Evolutionary conservation across 768 basidiomycete species (phyloP).

Genomic region (Sutorius australiensis): DNA sequence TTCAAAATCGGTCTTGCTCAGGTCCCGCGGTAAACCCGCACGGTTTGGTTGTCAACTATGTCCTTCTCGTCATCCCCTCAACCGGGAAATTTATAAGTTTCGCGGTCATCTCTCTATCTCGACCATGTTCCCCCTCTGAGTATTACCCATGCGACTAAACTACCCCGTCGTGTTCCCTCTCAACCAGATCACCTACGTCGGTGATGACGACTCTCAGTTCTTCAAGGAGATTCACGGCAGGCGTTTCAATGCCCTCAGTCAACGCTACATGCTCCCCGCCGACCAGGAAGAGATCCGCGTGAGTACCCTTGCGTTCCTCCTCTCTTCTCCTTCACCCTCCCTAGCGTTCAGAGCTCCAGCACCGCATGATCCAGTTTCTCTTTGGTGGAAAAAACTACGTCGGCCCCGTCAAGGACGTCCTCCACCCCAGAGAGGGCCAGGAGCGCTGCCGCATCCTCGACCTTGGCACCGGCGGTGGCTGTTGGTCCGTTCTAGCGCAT

Average conservation of each 20-base stretch:
- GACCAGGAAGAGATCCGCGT: slow-evolving; percentile 67
- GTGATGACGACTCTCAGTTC: slow-evolving; percentile 46
- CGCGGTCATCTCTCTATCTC: slow-evolving; percentile 6
- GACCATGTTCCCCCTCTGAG: slow-evolving; percentile 20
- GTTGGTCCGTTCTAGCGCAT: slow-evolving; percentile 42
- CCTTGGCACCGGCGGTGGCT: slow-evolving; percentile 64
- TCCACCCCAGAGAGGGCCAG: slow-evolving; percentile 36
- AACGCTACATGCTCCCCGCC: slow-evolving; percentile 58
- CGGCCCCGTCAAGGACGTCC: slow-evolving; percentile 57
- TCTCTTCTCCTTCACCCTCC: neutral
- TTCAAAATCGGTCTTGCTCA: slow-evolving; percentile 30
- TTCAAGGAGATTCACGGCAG: slow-evolving; percentile 54
- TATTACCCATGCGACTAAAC: slow-evolving; percentile 27
- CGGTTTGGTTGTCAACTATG: slow-evolving; percentile 18
- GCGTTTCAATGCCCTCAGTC: slow-evolving; percentile 52
- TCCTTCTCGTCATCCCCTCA: slow-evolving; percentile 33
- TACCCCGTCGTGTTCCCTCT: slow-evolving; percentile 33
- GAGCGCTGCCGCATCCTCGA: slow-evolving; percentile 50
- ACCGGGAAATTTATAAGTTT: slow-evolving; percentile 29
- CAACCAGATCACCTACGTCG: slow-evolving; percentile 36
- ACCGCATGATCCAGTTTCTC: slow-evolving; percentile 65
- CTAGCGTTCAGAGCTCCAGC: slow-evolving; percentile 61
- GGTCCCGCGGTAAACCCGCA: slow-evolving; percentile 34
- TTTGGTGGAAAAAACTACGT: slow-evolving; percentile 61
- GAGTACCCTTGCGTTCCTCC: slow-evolving; percentile 2